Evolutionary conservation across 2,329 filamentous ascomycete genomes (phyloP), one percentile per base, ranked within the genome.

Genomic region (Penicillium sumatraense): DNA sequence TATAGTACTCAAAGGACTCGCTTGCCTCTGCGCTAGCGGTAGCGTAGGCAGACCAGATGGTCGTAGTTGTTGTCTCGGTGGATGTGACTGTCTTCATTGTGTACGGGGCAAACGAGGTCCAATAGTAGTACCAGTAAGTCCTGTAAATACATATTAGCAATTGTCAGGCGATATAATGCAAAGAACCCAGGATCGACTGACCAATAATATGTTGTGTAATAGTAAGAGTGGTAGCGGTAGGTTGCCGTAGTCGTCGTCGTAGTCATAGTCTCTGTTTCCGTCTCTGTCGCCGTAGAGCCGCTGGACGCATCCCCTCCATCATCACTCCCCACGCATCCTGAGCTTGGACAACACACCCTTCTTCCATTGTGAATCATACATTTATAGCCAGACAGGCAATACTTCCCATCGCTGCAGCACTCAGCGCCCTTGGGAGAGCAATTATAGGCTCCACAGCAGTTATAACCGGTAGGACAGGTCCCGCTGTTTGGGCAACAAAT

Each of bases 41-140:
- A 16, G 47, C 56, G 41, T 56, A 60, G 18, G 50, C 56, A 10
- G 60, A 64, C 44, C 53, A 61, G 14, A 58, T 21, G 31, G 60
- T 60, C 1, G 26, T 50, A 1, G 58, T 64, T 5, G 53, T 63
- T 10, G 54, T 61, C 2, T 14, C 29, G 1, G 60, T 64, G 1
- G 60, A 63, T 7, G 62, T 64, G 9, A 64, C 60, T 1, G 58
- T 61, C 36, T 35, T 40, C 13, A 53, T 53, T 1, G 56, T 63
- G 31, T 64, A 64, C 3, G 62, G 60, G 0, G 53, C 24, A 33
- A 36, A 54, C n/a, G 58, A 60, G 14, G 62, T 64, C 62, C 62
- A 64, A 51, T 57, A 63, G 16, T 63, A 64, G 40, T 49, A 60
- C 50, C 53, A 64, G 13, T 58, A 64, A 21, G 58, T 56, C 62